A percentile compares a stretch with the other conserved stretches of the same genome.
Evolutionary conservation across 805 yeast genomes (phyloP).

Genomic region (Candida golubevii): DNA sequence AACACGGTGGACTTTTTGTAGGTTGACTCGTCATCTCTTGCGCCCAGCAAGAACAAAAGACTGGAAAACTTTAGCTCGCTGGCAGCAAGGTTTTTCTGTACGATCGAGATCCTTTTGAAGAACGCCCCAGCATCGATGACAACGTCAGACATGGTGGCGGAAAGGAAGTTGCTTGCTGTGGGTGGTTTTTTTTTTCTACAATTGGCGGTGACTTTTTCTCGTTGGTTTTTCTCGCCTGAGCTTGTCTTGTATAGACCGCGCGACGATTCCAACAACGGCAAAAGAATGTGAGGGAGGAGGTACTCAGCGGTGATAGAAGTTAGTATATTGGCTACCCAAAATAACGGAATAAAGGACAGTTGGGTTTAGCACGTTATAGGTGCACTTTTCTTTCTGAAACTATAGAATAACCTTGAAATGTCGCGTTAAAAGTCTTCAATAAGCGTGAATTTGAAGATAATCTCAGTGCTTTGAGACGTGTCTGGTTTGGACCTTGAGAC

Average conservation of each 20-base stretch:
- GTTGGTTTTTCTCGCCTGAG: conserved; percentile 4
- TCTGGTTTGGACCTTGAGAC: too few species aligned
- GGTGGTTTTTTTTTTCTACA: background rate
- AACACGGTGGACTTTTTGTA: conserved; percentile 82
- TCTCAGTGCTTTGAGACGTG: too few species aligned
- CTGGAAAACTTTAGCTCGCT: conserved; percentile 20
- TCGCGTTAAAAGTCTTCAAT: too few species aligned
- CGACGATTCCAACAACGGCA: conserved; percentile 1
- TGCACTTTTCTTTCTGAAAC: too few species aligned
- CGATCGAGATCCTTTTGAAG: conserved; percentile 46
- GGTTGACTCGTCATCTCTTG: conserved; percentile 83
- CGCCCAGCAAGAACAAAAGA: conserved; percentile 68
- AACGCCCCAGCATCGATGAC: conserved; percentile 50
- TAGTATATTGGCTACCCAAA: too few species aligned
- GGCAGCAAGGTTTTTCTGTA: conserved; percentile 32
- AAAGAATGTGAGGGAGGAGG: background rate
- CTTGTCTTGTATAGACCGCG: conserved; percentile 9
- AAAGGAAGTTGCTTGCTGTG: background rate
- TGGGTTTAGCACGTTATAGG: too few species aligned
- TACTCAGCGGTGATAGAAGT: too few species aligned
- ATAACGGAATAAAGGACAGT: too few species aligned
- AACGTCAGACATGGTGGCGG: conserved; percentile 50
- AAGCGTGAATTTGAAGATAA: too few species aligned
- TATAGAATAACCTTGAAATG: too few species aligned
- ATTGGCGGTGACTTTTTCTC: conserved; percentile 1